These are phyloP conservation scores for Dictyophora rubrovolvata DNA, from an alignment of 768 basidiomycete species.

Conservation along the genomic window DNA sequence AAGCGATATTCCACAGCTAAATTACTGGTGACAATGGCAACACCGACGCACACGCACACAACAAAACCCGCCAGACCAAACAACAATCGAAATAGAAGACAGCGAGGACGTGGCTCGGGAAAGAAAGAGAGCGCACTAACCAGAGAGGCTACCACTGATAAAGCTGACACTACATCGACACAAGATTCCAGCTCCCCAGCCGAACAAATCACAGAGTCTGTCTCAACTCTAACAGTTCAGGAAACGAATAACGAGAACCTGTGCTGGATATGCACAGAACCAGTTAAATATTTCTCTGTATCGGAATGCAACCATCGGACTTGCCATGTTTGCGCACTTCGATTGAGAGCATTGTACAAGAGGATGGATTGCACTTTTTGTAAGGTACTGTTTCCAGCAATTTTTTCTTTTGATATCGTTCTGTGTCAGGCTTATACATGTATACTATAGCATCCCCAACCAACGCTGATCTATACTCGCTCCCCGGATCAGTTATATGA, in stretches of 20 bases:
- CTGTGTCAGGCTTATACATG: neutral
- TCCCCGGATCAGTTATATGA: conserved; percentile 53
- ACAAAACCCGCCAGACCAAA: neutral
- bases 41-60: neutral
- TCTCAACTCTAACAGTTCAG: neutral
- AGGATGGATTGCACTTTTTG: conserved; percentile 92
- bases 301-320: conserved; percentile 90
- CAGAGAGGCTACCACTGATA: neutral
- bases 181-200: neutral
- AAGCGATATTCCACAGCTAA: neutral
- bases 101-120: neutral
- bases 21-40: neutral
- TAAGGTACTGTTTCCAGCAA: conserved; percentile 45
- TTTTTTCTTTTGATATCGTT: neutral
- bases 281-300: conserved; percentile 80
- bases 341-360: conserved; percentile 87
- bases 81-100: neutral
- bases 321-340: conserved; percentile 87
- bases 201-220: neutral
- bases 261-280: conserved; percentile 95
- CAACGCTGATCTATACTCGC: conserved; percentile 61
- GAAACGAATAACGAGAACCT: conserved; percentile 20
- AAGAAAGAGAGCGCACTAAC: neutral
- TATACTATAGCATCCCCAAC: conserved; percentile 52
- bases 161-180: neutral